phyloP scores from a whole-genome alignment of 805 yeast species.

The Maudiozyma saulgeensis region DNA sequence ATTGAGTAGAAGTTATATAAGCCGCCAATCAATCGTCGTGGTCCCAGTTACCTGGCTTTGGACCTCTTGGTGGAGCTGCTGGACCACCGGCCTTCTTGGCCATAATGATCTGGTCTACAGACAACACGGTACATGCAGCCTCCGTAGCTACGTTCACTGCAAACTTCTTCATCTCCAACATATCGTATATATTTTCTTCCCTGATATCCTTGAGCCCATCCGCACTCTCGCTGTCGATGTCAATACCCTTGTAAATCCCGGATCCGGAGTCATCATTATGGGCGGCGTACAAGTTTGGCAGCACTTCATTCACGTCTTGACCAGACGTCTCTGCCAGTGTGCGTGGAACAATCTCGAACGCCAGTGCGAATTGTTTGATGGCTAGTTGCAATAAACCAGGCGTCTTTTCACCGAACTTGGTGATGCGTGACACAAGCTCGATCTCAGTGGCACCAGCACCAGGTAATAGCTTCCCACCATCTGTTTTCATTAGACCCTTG shows the following conservation, averaged over 20 bases:
- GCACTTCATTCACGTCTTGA: conserved; percentile 77
- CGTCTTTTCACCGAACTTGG: conserved; percentile 82
- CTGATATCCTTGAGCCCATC: conserved; percentile 66
- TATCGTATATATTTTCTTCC: conserved; percentile 64
- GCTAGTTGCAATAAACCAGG: conserved; percentile 91
- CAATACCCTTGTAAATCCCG: conserved; percentile 47
- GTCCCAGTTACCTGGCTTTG: conserved; percentile 92
- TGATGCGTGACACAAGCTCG: conserved; percentile 70
- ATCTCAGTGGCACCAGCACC: conserved; percentile 97
- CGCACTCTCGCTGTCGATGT: conserved; percentile 64
- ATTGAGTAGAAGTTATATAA: too few relatives aligned
- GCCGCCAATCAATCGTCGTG: conserved; percentile 53
- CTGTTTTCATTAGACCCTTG: conserved; percentile 77
- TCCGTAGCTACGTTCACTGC: conserved; percentile 93
- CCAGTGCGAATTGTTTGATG: conserved; percentile 85
- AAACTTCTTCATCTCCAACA: conserved; percentile 67
- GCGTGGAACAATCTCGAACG: conserved; percentile 90
- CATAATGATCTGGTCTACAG: conserved; percentile 96
- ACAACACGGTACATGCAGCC: conserved; percentile 66
- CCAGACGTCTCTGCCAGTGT: conserved; percentile 93
- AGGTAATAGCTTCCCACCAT: conserved; percentile 69
- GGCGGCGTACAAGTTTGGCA: conserved; percentile 82
- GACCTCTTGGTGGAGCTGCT: conserved; percentile 64
- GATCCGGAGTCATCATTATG: conserved; percentile 39
- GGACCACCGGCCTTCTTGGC: conserved; percentile 99